phyloP scores from a whole-genome alignment of 805 yeast species.

The Lachancea waltii region DNA sequence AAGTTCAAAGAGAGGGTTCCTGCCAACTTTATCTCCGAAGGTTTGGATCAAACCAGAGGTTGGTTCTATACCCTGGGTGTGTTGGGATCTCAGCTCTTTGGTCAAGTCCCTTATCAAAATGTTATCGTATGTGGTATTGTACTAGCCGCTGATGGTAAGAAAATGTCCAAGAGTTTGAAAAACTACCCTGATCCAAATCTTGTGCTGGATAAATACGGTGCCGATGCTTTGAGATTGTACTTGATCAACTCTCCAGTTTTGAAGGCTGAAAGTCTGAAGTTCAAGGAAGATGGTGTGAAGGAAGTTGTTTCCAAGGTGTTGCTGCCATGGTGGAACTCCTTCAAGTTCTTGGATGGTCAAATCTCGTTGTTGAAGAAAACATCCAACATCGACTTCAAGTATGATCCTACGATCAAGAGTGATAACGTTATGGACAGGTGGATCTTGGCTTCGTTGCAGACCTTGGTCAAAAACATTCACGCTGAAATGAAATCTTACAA shows the following conservation, averaged over 20 bases:
- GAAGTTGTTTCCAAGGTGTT: constrained; percentile 94
- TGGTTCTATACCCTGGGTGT: constrained; percentile 98
- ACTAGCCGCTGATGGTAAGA: constrained; percentile 95
- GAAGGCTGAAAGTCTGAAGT: constrained; percentile 92
- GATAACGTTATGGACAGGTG: constrained; percentile 95
- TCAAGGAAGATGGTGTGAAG: constrained; percentile 98
- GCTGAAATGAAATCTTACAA: constrained; percentile 85
- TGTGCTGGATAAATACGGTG: constrained; percentile 85
- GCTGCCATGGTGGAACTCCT: constrained; percentile 98
- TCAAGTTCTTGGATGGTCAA: constrained; percentile 93
- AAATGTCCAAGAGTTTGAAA: constrained; percentile 97
- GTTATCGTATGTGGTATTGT: constrained; percentile 96
- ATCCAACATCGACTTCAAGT: constrained; percentile 61
- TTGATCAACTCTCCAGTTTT: constrained; percentile 96
- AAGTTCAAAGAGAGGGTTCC: constrained; percentile 74
- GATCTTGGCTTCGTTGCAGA: constrained; percentile 94
- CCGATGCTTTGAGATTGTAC: constrained; percentile 94
- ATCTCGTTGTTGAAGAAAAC: constrained; percentile 77
- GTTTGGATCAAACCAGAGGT: constrained; percentile 99
- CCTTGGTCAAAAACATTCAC: constrained; percentile 80
- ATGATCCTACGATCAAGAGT: constrained; percentile 57
- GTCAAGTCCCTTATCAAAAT: constrained; percentile 87
- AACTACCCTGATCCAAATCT: constrained; percentile 93
- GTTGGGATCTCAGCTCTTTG: constrained; percentile 89
- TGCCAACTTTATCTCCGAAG: constrained; percentile 96